These are phyloP conservation scores for Yarrowia sp. DNA, from an alignment of 805 yeast genomes.

Conservation along the genomic window DNA sequence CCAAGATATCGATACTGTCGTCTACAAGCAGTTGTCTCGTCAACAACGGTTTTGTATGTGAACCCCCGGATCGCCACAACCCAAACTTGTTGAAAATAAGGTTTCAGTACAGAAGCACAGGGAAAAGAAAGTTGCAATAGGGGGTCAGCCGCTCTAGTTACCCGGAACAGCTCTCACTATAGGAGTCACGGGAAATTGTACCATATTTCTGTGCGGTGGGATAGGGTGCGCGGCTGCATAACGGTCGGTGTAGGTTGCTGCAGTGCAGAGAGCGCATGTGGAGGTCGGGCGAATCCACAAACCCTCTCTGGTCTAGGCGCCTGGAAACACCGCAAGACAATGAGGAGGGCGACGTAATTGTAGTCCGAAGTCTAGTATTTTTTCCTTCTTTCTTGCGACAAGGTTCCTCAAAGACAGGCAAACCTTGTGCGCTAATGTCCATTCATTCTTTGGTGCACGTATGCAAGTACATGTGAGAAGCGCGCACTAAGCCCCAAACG, in stretches of 20 bases:
- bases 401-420: conserved; percentile 7
- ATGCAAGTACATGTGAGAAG: conserved; percentile 32
- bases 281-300: too few species aligned
- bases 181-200: conserved; percentile 32
- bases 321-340: conserved; percentile 13
- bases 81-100: not conserved
- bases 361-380: conserved; percentile 13
- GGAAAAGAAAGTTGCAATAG: conserved; percentile 14
- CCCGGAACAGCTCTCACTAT: conserved; percentile 1
- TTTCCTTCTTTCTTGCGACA: not conserved
- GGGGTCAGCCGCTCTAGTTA: conserved; percentile 36
- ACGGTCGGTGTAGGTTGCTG: not conserved
- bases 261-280: not conserved
- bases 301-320: too few species aligned
- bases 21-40: not conserved
- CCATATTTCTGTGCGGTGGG: not conserved
- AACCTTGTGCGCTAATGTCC: conserved; percentile 5
- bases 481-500: conserved; percentile 27
- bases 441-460: conserved; percentile 24
- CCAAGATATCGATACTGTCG: too few species aligned
- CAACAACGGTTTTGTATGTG: conserved; percentile 17
- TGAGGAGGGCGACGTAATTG: not conserved
- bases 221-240: conserved; percentile 20
- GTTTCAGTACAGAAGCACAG: not conserved
- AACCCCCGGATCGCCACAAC: conserved; percentile 26